Conservation (phyloP, 768 basidiomycete genomes). For the Russula vinacea region DNA sequence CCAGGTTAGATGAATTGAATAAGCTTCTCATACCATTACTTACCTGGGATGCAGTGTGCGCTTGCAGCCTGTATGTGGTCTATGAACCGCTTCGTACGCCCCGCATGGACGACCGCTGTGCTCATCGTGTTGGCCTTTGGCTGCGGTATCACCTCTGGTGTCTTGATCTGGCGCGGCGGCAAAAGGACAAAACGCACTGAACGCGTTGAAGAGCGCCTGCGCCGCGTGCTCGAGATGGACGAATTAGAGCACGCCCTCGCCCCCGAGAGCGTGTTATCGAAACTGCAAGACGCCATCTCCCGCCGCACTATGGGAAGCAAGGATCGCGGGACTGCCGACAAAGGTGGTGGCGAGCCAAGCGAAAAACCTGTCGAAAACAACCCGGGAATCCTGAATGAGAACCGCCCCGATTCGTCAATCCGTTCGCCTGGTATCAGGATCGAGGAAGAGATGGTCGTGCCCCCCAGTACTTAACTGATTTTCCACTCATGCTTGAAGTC, state of each 20-base stretch:
- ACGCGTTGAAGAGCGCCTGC: slow-evolving; percentile 59
- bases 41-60: slow-evolving; percentile 43
- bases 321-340: neutral
- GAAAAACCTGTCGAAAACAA: slow-evolving; percentile 9
- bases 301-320: neutral
- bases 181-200: slow-evolving; percentile 64
- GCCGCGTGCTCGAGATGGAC: slow-evolving; percentile 43
- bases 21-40: slow-evolving; percentile 14
- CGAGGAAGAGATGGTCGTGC: slow-evolving; percentile 38
- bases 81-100: slow-evolving; percentile 64
- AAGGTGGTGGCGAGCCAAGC: neutral
- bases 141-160: slow-evolving; percentile 69
- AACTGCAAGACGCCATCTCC: slow-evolving; percentile 13
- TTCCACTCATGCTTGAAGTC: neutral
- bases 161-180: slow-evolving; percentile 73
- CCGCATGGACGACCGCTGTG: slow-evolving; percentile 62
- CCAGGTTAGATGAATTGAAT: slow-evolving; percentile 46
- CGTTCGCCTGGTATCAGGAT: slow-evolving; percentile 30
- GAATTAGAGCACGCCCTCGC: neutral
- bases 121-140: slow-evolving; percentile 74
- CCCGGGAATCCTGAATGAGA: neutral
- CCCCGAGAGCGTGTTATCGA: slow-evolving; percentile 12
- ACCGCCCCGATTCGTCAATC: slow-evolving; percentile 4
- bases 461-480: slow-evolving; percentile 21
- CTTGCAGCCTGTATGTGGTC: slow-evolving; percentile 82